Conservation (phyloP, 306 rosid genomes). For the Vachellia pachyceras region DNA sequence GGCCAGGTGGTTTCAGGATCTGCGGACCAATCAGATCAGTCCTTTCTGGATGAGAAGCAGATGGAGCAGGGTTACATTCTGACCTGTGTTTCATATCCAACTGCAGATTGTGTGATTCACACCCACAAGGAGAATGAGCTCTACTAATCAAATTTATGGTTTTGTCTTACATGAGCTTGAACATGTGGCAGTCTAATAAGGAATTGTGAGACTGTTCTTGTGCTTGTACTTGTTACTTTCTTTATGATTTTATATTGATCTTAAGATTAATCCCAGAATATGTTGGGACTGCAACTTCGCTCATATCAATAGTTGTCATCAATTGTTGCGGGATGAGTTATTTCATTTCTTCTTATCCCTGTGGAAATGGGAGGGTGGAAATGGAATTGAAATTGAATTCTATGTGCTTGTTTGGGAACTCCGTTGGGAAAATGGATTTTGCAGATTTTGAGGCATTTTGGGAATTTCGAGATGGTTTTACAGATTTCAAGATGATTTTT, state of each 20-base stretch:
- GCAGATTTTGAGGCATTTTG: too few relatives aligned
- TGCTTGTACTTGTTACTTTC: constrained; percentile 10
- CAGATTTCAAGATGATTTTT: too few relatives aligned
- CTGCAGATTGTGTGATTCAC: constrained; percentile 62
- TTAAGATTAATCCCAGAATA: neutral
- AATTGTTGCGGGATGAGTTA: neutral
- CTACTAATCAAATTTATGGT: constrained; percentile 28
- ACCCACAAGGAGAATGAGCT: constrained; percentile 72
- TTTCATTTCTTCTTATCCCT: constrained; percentile 7
- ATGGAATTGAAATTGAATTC: too few relatives aligned
- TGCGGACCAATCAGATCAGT: constrained; percentile 71
- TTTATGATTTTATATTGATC: constrained; percentile 8
- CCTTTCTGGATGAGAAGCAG: constrained; percentile 67
- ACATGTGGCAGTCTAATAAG: constrained; percentile 6
- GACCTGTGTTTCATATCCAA: constrained; percentile 67
- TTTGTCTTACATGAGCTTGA: constrained; percentile 26
- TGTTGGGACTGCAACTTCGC: neutral
- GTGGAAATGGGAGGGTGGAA: too few relatives aligned
- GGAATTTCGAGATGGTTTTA: too few relatives aligned
- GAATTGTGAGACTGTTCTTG: constrained; percentile 22
- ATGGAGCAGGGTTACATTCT: constrained; percentile 60
- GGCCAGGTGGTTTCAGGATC: constrained; percentile 54
- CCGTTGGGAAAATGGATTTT: too few relatives aligned
- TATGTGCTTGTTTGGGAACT: too few relatives aligned
- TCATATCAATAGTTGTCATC: neutral